Evolutionary conservation across 2,329 filamentous ascomycete species (phyloP), one percentile per base, ranked within the genome.

Genomic region (Pseudonectria foliicola): DNA sequence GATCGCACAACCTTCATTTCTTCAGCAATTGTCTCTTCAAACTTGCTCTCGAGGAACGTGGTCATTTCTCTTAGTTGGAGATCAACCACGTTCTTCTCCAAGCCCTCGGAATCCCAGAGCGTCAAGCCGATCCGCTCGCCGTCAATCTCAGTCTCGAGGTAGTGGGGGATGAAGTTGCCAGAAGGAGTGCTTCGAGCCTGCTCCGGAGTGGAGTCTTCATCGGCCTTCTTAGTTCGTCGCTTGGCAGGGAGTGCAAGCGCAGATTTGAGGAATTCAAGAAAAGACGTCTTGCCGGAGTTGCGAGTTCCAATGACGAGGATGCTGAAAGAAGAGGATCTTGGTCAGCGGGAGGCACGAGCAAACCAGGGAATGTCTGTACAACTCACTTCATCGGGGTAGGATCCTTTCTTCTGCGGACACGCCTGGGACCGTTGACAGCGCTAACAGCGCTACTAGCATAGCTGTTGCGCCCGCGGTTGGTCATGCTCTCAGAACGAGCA

Each of bases 381-480:
- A 75, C 88, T 75, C 70, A 96, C 90, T 98, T 98, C 76, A 96
- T 95, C 1, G 92, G 88, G 10, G 90, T 95, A 7, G 92, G 92
- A 56, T 98, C 92, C 71, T 95, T 96, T 67, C 92, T 82, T 68
- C 90, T 83, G 52, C 92, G 81, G 48, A 96, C 82, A 57, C 89
- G 80, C 48, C 92, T 80, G 44, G 92, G 90, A 61, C 84, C 95
- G 68, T 95, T 95, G 66, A 95, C 79, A 40, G 86, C 84, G 69
- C 86, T 95, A 48, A 90, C 77, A 35, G 85, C 83, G 62, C 85
- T 93, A 66, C 85, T 94, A 38, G 90, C 88, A 64, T 95, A 96
- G 67, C 89, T 95, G 66, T 94, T 95, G 47, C 92, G 84, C 41
- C 90, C 88, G 50, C 92, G 87, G 63, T 96, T 82, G 50, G 90